Evolutionary conservation across 495 filamentous ascomycete species (phyloP).

Genomic region (Podospora sp.): DNA sequence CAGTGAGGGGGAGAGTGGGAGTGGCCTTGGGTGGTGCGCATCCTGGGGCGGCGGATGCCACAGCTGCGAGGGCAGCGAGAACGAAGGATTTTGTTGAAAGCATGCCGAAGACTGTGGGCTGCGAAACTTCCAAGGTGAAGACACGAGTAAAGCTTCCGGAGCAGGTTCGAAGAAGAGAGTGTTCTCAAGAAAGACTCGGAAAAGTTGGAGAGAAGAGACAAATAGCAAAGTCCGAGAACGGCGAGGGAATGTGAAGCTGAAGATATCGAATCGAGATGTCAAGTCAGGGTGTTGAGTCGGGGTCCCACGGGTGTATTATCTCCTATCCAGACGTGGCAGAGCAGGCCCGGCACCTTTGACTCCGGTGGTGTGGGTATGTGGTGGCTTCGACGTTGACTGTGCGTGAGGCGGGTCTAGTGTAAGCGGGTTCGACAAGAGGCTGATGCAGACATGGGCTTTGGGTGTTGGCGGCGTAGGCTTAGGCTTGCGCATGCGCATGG

Average conservation of each 20-base stretch:
- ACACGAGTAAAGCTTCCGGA: constrained; percentile 27
- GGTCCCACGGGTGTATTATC: constrained; percentile 9
- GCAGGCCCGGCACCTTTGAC: constrained; percentile 12
- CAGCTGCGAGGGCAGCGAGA: constrained; percentile 32
- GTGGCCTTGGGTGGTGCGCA: constrained; percentile 16
- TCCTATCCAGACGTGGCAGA: constrained; percentile 9
- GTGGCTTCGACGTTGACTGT: constrained; percentile 1
- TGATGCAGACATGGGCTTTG: constrained; percentile 16
- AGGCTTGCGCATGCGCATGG: constrained; percentile 17
- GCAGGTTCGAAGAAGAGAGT: constrained; percentile 19
- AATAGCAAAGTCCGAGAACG: constrained; percentile 16
- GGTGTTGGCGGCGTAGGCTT: constrained; percentile 11
- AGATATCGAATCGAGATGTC: constrained; percentile 5
- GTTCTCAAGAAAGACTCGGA: constrained; percentile 3
- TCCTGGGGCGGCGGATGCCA: constrained; percentile 28
- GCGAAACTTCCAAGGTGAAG: constrained; percentile 8
- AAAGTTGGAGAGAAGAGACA: constrained; percentile 6
- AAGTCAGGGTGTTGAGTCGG: constrained; percentile 6
- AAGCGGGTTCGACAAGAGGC: constrained; percentile 15
- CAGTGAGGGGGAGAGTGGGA: constrained; percentile 32
- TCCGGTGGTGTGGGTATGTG: constrained; percentile 3
- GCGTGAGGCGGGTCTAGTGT: constrained; percentile 11
- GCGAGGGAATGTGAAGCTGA: constrained; percentile 2
- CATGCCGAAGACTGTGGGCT: constrained; percentile 28
- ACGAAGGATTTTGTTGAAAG: constrained; percentile 31